A percentile compares a stretch with the other conserved stretches of the same genome.
Evolutionary conservation across 495 filamentous ascomycete species (phyloP).

Genomic region (Penicillium coffeae): DNA sequence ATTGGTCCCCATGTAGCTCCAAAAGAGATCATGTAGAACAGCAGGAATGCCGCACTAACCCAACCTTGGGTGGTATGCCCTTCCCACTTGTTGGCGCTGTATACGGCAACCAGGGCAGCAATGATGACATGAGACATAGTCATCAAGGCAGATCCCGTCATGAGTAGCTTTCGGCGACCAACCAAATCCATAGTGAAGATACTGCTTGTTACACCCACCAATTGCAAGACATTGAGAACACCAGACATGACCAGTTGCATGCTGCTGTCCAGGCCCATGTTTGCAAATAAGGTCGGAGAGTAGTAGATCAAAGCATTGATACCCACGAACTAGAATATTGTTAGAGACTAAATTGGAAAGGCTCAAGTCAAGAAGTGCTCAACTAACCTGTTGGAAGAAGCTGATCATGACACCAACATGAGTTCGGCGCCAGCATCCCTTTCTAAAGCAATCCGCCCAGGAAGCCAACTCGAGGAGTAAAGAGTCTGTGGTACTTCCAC

Average conservation of each 20-base stretch:
- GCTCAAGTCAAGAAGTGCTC: background rate
- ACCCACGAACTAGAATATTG: conserved; percentile 37
- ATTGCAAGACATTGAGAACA: conserved; percentile 53
- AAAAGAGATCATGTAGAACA: conserved; percentile 49
- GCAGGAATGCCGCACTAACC: conserved; percentile 43
- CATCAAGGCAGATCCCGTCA: conserved; percentile 45
- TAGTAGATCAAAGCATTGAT: conserved; percentile 56
- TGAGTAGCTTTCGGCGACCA: conserved; percentile 44
- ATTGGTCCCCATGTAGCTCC: conserved; percentile 46
- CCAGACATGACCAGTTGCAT: conserved; percentile 60
- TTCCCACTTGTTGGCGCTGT: conserved; percentile 28
- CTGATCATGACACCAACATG: conserved; percentile 51
- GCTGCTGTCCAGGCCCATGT: conserved; percentile 51
- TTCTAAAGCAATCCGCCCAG: conserved; percentile 47
- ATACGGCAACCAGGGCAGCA: conserved; percentile 44
- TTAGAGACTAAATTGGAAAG: background rate
- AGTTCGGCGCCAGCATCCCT: conserved; percentile 52
- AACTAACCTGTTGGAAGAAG: conserved; percentile 51
- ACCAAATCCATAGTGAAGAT: conserved; percentile 49
- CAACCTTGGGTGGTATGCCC: conserved; percentile 47
- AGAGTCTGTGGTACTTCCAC: conserved; percentile 22
- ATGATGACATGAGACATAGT: conserved; percentile 49
- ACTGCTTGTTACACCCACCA: conserved; percentile 44
- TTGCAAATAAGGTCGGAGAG: conserved; percentile 53
- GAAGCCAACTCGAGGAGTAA: conserved; percentile 41